A percentile compares a stretch with the other conserved stretches of the same genome.
phyloP scores from a whole-genome alignment of 1,284 basidiomycete species.

The Cystobasidium pallidum region DNA sequence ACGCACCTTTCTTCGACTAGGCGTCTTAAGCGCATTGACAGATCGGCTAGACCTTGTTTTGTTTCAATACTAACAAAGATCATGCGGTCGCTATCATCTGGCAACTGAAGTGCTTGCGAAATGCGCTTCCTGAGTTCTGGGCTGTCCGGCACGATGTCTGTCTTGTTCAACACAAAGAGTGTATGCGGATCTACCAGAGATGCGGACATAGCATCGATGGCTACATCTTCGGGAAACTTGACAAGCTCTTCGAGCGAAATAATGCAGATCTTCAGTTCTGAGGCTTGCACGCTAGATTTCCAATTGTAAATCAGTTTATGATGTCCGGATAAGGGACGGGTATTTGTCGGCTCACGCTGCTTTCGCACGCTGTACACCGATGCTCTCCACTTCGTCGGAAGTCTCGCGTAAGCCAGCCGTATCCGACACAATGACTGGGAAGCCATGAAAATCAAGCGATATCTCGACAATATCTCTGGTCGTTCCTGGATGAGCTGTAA shows the following conservation, averaged over 20 bases:
- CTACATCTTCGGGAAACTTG: not conserved
- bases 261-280: conserved; percentile 77
- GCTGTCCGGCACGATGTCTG: conserved; percentile 26
- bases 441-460: conserved; percentile 79
- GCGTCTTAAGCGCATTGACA: conserved; percentile 65
- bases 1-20: conserved; percentile 65
- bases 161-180: conserved; percentile 50
- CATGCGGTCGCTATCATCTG: conserved; percentile 20
- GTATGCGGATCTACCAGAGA: conserved; percentile 45
- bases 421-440: conserved; percentile 77
- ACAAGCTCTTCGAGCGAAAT: conserved; percentile 67
- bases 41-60: conserved; percentile 63
- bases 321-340: too few relatives aligned
- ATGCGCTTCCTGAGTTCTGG: not conserved
- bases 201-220: conserved; percentile 47
- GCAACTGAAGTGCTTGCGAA: not conserved
- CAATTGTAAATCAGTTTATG: too few relatives aligned
- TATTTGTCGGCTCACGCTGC: conserved; percentile 63
- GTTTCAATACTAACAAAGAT: conserved; percentile 65
- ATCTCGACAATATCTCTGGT: conserved; percentile 83
- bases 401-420: conserved; percentile 78
- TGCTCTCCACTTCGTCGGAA: conserved; percentile 73
- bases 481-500: conserved; percentile 80
- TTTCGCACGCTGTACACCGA: conserved; percentile 74
- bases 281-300: conserved; percentile 63